These are phyloP conservation scores for Sanghuangporus baumii DNA, from an alignment of 1,284 basidiomycete genomes.

Conservation along the genomic window DNA sequence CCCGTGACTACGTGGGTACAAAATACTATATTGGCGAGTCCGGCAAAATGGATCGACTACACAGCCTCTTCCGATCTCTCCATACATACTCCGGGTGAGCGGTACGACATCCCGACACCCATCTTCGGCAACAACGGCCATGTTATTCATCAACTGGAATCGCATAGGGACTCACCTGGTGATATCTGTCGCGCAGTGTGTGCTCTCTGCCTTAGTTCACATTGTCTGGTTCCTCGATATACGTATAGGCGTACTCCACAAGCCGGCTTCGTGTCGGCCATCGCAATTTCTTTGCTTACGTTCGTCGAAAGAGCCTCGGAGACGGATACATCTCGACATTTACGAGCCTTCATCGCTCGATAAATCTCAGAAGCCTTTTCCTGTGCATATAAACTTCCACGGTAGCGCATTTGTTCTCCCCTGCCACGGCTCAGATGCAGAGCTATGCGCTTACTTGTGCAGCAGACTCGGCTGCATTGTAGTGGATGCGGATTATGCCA, in stretches of 20 bases:
- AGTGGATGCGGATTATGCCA: slow-evolving; percentile 20
- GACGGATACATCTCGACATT: slow-evolving; percentile 16
- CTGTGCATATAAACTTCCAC: slow-evolving; percentile 7
- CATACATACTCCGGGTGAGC: neutral
- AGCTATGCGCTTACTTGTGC: slow-evolving; percentile 13
- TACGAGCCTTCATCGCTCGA: slow-evolving; percentile 11
- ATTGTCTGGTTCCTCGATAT: slow-evolving; percentile 1
- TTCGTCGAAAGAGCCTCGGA: neutral
- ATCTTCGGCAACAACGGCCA: neutral
- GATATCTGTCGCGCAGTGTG: neutral
- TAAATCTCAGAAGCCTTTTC: neutral
- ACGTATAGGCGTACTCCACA: slow-evolving; percentile 9
- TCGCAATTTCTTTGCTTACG: slow-evolving; percentile 3
- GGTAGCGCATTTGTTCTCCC: slow-evolving; percentile 15
- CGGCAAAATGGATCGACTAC: neutral
- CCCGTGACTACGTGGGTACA: neutral
- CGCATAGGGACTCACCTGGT: neutral
- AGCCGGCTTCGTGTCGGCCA: slow-evolving; percentile 7
- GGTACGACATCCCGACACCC: neutral
- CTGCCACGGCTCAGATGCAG: slow-evolving; percentile 12
- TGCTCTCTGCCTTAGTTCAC: neutral
- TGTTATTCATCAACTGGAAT: neutral
- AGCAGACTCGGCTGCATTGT: slow-evolving; percentile 15
- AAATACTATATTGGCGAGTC: neutral
- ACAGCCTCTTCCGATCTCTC: neutral